Percentiles rank a stretch among this genome's conserved stretches.
Evolutionary conservation across 306 rosid genomes (phyloP).

Genomic region (Psophocarpus tetragonolobus): DNA sequence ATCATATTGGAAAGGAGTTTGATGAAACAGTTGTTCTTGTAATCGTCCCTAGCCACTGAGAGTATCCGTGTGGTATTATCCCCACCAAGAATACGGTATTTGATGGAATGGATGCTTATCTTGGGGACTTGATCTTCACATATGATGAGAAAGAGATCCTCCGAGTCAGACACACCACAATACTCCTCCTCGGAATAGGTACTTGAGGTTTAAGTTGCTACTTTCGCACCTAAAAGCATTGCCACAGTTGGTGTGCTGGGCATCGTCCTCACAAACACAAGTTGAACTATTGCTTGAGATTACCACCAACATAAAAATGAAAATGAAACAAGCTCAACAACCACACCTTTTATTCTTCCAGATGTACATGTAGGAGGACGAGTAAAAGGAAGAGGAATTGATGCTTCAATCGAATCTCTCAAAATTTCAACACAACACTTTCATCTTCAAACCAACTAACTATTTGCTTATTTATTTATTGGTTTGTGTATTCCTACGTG

Average conservation of each 20-base stretch:
- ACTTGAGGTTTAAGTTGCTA: background rate
- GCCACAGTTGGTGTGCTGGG: background rate
- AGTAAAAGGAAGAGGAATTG: no score
- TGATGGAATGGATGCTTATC: background rate
- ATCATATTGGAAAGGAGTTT: background rate
- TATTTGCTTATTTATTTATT: no score
- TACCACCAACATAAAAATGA: background rate
- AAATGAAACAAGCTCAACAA: constrained; percentile 9
- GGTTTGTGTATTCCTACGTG: no score
- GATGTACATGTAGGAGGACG: no score
- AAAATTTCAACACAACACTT: no score
- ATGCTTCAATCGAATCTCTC: no score
- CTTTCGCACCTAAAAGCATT: background rate
- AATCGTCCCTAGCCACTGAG: constrained; percentile 34
- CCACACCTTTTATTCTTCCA: no score
- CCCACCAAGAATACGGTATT: constrained; percentile 33
- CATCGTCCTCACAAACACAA: background rate
- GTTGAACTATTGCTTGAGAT: constrained; percentile 24
- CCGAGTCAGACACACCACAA: constrained; percentile 21
- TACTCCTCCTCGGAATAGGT: constrained; percentile 40
- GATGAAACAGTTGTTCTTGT: constrained; percentile 15
- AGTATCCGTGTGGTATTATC: background rate
- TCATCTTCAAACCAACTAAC: no score
- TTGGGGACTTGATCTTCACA: background rate
- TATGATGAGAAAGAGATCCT: background rate